Evolutionary conservation across 164 flowering plant genomes (phyloP).

Genomic region (Pachysandra terminalis): DNA sequence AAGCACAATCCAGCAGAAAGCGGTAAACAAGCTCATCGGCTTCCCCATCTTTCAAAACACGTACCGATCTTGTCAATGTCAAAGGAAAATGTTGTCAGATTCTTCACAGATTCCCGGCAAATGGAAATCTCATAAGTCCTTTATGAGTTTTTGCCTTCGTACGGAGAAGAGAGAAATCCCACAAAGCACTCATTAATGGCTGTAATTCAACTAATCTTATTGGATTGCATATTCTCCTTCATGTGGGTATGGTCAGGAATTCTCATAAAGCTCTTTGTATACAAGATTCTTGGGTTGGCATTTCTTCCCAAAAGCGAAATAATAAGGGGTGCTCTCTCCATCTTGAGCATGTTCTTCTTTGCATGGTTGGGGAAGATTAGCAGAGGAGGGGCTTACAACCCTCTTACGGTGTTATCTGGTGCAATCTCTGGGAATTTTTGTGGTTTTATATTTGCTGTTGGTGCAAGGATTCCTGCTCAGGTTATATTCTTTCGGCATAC

Average conservation of each 20-base stretch:
- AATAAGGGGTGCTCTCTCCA: constrained; percentile 28
- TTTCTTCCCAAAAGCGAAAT: constrained; percentile 39
- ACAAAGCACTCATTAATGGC: constrained; percentile 13
- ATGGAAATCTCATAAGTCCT: too few relatives aligned
- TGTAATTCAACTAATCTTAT: constrained; percentile 20
- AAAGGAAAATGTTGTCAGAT: too few relatives aligned
- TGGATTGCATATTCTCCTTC: constrained; percentile 57
- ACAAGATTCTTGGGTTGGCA: constrained; percentile 40
- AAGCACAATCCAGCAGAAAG: too few relatives aligned
- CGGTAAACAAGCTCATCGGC: too few relatives aligned
- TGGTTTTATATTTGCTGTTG: constrained; percentile 41
- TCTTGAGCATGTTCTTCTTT: constrained; percentile 60
- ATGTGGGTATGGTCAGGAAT: constrained; percentile 82
- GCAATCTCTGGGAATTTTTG: constrained; percentile 60
- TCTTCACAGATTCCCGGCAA: too few relatives aligned
- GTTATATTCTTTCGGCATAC: constrained; percentile 20
- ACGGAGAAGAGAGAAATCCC: not conserved
- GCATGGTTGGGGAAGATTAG: constrained; percentile 49
- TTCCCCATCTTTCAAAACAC: too few relatives aligned
- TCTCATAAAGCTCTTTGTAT: constrained; percentile 44
- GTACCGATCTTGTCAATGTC: too few relatives aligned
- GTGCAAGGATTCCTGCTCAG: constrained; percentile 74
- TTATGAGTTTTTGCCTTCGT: too few relatives aligned
- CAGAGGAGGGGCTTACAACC: constrained; percentile 62
- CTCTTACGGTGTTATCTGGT: constrained; percentile 46